phyloP scores from a whole-genome alignment of 1,139 yeast species.

The Debaryomyces sp. region DNA sequence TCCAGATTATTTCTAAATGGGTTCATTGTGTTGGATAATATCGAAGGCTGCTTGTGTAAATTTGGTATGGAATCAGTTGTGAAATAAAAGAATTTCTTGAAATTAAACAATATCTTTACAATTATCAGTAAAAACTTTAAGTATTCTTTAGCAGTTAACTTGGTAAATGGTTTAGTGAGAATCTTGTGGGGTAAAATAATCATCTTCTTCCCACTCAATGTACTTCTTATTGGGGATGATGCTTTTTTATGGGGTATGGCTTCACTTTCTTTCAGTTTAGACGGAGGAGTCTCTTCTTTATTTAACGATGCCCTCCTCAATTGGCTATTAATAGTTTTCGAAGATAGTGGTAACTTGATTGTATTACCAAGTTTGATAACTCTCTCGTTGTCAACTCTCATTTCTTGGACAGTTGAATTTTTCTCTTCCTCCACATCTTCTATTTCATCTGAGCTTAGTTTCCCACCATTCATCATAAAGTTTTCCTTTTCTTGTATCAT shows the following conservation, averaged over 20 bases:
- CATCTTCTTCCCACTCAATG: conserved; percentile 23
- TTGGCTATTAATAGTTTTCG: conserved; percentile 44
- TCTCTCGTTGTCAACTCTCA: conserved; percentile 21
- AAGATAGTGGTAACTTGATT: conserved; percentile 43
- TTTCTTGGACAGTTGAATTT: conserved; percentile 10
- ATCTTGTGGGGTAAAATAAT: conserved; percentile 49
- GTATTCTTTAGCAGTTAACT: conserved; percentile 42
- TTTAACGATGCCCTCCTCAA: conserved; percentile 26
- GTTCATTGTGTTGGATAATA: conserved; percentile 15
- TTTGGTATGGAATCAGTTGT: conserved; percentile 1
- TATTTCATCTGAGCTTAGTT: conserved; percentile 11
- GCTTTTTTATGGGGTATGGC: conserved; percentile 3
- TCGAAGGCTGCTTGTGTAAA: conserved; percentile 1
- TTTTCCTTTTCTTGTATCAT: conserved; percentile 39
- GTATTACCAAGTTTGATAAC: conserved; percentile 40
- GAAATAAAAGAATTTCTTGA: conserved; percentile 29
- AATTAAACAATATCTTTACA: conserved; percentile 42
- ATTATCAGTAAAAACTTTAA: conserved; percentile 39
- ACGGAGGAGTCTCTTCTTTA: background rate
- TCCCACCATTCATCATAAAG: conserved; percentile 22
- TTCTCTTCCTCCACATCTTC: conserved; percentile 12
- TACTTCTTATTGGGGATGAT: conserved; percentile 10
- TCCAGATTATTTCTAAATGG: conserved; percentile 11
- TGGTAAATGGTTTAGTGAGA: conserved; percentile 44
- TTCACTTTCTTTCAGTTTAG: background rate